Conservation (phyloP, 345 rosid genomes). For the Microcos paniculata region DNA sequence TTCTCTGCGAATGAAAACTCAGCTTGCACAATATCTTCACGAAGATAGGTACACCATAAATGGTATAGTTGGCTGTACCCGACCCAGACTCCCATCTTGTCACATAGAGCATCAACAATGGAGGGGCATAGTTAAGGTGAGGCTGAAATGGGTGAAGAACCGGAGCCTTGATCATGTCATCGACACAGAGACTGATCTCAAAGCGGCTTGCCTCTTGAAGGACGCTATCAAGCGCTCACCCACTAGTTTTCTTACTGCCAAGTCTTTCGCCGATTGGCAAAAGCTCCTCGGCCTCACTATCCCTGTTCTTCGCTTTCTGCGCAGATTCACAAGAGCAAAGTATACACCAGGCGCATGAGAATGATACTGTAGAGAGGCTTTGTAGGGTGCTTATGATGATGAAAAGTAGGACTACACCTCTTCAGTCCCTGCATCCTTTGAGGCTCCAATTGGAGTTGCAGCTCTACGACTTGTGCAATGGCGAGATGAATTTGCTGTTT, state of each 20-base stretch:
- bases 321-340: slow-evolving; percentile 82
- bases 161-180: slow-evolving; percentile 78
- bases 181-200: slow-evolving; percentile 84
- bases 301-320: slow-evolving; percentile 87
- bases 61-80: too few species aligned
- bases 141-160: slow-evolving; percentile 94
- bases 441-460: slow-evolving; percentile 53
- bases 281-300: slow-evolving; percentile 92
- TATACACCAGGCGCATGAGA: slow-evolving; percentile 62
- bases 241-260: slow-evolving; percentile 84
- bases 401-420: slow-evolving; percentile 58
- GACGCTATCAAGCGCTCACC: slow-evolving; percentile 91
- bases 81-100: too few species aligned
- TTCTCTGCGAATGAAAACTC: too few species aligned
- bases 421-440: slow-evolving; percentile 66
- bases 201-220: slow-evolving; percentile 87
- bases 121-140: slow-evolving; percentile 63
- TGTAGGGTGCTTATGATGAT: slow-evolving; percentile 88
- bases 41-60: too few species aligned
- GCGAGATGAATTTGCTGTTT: slow-evolving; percentile 69
- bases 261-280: slow-evolving; percentile 88
- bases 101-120: slow-evolving; percentile 44
- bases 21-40: too few species aligned
- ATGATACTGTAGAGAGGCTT: slow-evolving; percentile 77
- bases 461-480: slow-evolving; percentile 61